These are phyloP conservation scores for Sapria himalayana DNA, from an alignment of 345 rosid genomes.

Conservation along the genomic window DNA sequence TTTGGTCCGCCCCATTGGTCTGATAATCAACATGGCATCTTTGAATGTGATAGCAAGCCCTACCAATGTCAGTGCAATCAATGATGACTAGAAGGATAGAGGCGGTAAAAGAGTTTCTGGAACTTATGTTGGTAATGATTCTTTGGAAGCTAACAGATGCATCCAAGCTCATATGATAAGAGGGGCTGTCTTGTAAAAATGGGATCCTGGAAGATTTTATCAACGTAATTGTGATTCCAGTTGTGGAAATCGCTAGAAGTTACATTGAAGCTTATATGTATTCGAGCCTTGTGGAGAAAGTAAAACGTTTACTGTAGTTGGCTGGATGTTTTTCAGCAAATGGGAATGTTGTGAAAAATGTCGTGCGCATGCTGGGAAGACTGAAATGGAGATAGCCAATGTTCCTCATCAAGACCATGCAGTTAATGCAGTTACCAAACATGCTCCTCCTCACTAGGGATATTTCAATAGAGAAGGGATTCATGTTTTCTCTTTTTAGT, in stretches of 20 bases:
- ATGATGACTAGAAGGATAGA: conserved; percentile 21
- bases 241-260: conserved; percentile 19
- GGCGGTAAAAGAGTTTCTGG: conserved; percentile 25
- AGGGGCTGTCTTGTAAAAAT: conserved; percentile 21
- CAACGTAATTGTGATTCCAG: conserved; percentile 15
- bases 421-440: too few relatives aligned
- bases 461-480: too few relatives aligned
- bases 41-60: conserved; percentile 24
- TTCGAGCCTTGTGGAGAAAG: conserved; percentile 16
- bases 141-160: conserved; percentile 11
- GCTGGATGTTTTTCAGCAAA: conserved; percentile 21
- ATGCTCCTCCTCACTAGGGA: too few relatives aligned
- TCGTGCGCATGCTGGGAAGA: conserved; percentile 26
- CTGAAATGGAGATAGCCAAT: conserved; percentile 66
- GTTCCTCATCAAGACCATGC: too few relatives aligned
- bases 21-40: conserved; percentile 27
- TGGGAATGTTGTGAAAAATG: conserved; percentile 30
- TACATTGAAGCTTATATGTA: too few relatives aligned
- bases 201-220: conserved; percentile 15
- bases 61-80: conserved; percentile 13
- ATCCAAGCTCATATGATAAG: conserved; percentile 18
- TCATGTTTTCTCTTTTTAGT: too few relatives aligned
- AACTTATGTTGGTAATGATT: conserved; percentile 13
- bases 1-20: conserved; percentile 34
- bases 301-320: conserved; percentile 18